Percentiles rank a stretch among this genome's conserved stretches.
phyloP scores from a whole-genome alignment of 2,329 filamentous ascomycete species.

The Talaromyces pinophilus region DNA sequence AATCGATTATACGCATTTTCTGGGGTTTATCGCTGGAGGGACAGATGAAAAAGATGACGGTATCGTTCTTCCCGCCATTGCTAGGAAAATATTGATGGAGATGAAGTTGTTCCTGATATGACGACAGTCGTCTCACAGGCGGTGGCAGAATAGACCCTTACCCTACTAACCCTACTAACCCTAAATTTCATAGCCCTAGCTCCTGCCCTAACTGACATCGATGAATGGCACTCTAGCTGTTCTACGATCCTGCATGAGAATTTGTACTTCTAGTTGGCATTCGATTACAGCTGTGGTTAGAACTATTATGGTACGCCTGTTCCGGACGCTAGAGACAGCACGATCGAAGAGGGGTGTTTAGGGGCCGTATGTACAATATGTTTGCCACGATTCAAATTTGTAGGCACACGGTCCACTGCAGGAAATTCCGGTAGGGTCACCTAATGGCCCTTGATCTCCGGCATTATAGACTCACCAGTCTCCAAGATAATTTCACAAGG shows the following conservation, averaged over 20 bases:
- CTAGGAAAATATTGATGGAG: background rate
- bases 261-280: background rate
- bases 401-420: background rate
- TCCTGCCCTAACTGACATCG: background rate
- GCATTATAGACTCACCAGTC: background rate
- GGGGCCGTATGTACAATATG: background rate
- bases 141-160: background rate
- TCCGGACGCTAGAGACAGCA: background rate
- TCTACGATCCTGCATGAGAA: background rate
- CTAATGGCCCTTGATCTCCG: background rate
- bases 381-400: background rate
- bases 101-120: background rate
- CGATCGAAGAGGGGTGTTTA: background rate
- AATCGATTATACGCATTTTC: conserved; percentile 71
- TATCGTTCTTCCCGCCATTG: background rate
- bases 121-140: background rate
- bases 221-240: background rate
- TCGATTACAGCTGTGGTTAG: background rate
- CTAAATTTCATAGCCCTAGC: background rate
- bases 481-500: background rate
- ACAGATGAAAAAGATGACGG: background rate
- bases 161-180: background rate
- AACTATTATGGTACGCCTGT: background rate
- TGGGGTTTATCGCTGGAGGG: conserved; percentile 65
- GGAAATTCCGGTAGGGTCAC: background rate